Base-by-base conservation (phyloP, 129 eudicot genomes). In the Chrysanthemum lavandulifolium region DNA sequence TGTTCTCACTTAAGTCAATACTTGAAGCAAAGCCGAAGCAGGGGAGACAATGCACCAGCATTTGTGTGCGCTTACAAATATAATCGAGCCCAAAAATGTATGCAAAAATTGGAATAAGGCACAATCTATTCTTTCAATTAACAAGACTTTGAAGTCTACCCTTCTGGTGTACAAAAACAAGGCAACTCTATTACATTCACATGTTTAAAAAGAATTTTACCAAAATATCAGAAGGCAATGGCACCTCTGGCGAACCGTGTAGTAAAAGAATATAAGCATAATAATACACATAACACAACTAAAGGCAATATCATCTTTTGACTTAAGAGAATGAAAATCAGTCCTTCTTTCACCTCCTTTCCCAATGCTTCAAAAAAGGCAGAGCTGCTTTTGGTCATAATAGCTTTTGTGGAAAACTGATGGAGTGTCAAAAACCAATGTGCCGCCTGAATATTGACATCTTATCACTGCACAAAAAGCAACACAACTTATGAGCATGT, bases 261-360 rank as follows among this genome's bases (percentile, higher is more conserved):
- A 76, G 80, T 76, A 58, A 59, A 76, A 76, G 80, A 76, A 76
- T 76, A 58, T 48, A 76, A 76, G 80, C 69, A 76, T 76, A 76
- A 58, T 23, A 72, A 50, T 47, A 47, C 78, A 74, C 62, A 77
- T 13, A 47, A 47, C 43, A 70, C 72, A 71, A 75, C 61, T 55
- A 5, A 27, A 51, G 47, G 58, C 59, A 66, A 54, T 18, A 54
- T 43, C 29, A 74, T 12, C 50, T 55, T 43, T 10, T 8, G 43
- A 18, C 33, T 76, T n/a, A 19, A 19, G 21, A 19, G 21, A 19
- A 19, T 0, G 21, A 19, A 19, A 19, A 19, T 19, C 21, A 19
- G 21, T 19, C 21, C 11, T 61, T 50, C 48, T 61, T 72, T 67
- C 71, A 29, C 33, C 57, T 72, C 73, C 61, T 19, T 19, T 8